Percentiles rank a stretch among this genome's conserved stretches.
These are phyloP conservation scores for Solanum megistacrolobum DNA, from an alignment of 257 asterid genomes.

Conservation along the genomic window DNA sequence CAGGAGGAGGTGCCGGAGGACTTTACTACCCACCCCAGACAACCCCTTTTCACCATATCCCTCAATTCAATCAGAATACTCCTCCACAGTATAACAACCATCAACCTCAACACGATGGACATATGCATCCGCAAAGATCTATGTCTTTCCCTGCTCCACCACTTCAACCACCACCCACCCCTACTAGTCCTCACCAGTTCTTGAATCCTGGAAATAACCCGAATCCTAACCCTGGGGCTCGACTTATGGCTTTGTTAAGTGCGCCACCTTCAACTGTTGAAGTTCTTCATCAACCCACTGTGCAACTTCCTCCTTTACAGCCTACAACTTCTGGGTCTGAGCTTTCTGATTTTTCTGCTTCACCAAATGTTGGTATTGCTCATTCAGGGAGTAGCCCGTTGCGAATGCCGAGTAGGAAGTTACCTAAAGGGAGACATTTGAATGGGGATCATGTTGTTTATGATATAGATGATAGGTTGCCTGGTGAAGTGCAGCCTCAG, in stretches of 20 bases:
- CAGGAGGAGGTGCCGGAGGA: slow-evolving; percentile 36
- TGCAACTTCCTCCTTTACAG: slow-evolving; percentile 24
- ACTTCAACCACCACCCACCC: slow-evolving; percentile 54
- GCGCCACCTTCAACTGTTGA: slow-evolving; percentile 50
- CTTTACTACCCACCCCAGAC: slow-evolving; percentile 43
- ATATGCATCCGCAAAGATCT: slow-evolving; percentile 66
- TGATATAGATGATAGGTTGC: slow-evolving; percentile 70
- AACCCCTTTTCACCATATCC: slow-evolving; percentile 30
- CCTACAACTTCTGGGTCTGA: slow-evolving; percentile 51
- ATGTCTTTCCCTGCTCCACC: slow-evolving; percentile 72
- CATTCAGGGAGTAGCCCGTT: slow-evolving; percentile 44
- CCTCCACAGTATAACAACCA: slow-evolving; percentile 21
- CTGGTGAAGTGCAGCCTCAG: slow-evolving; percentile 95
- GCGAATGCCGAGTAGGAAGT: slow-evolving; percentile 79
- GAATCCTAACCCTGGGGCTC: slow-evolving; percentile 45
- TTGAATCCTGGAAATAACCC: slow-evolving; percentile 18
- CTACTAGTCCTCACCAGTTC: slow-evolving; percentile 35
- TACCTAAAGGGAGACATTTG: slow-evolving; percentile 88
- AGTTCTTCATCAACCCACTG: slow-evolving; percentile 22
- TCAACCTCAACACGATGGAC: slow-evolving; percentile 22
- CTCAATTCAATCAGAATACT: slow-evolving; percentile 6
- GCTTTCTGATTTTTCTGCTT: slow-evolving; percentile 44
- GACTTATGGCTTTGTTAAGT: slow-evolving; percentile 81
- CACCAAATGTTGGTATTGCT: slow-evolving; percentile 24
- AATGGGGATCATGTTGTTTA: slow-evolving; percentile 51